These are phyloP conservation scores for Meripilus lineatus DNA, from an alignment of 1,284 basidiomycete species.

Conservation along the genomic window DNA sequence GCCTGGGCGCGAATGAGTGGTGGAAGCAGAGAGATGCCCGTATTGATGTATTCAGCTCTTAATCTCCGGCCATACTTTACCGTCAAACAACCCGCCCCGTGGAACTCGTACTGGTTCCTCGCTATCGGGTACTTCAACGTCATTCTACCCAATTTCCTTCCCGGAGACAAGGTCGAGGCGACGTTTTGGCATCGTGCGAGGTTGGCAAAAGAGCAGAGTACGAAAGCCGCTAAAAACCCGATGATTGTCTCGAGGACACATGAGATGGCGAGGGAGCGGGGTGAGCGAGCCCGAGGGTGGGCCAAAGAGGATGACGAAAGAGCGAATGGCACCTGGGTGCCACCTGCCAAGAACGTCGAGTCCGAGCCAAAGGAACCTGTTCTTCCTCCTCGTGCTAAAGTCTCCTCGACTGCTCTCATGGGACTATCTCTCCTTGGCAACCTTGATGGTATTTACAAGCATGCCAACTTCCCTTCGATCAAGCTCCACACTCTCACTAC, in stretches of 20 bases:
- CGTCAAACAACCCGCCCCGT: conserved; percentile 33
- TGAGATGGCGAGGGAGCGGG: conserved; percentile 62
- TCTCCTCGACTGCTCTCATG: conserved; percentile 57
- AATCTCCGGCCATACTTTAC: conserved; percentile 64
- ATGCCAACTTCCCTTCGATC: conserved; percentile 47
- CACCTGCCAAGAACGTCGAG: conserved; percentile 25
- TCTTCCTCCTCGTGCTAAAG: conserved; percentile 22
- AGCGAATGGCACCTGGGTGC: conserved; percentile 37
- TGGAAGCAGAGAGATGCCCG: conserved; percentile 46
- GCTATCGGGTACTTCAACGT: conserved; percentile 80
- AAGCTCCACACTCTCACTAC: conserved; percentile 69
- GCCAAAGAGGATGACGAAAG: conserved; percentile 70
- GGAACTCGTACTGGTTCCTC: conserved; percentile 71
- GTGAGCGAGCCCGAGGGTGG: conserved; percentile 54
- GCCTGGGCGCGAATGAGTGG: conserved; percentile 57
- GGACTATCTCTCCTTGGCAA: conserved; percentile 77
- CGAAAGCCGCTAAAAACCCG: conserved; percentile 52
- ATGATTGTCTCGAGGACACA: conserved; percentile 55
- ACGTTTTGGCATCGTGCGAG: conserved; percentile 76
- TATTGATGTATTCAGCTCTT: conserved; percentile 78
- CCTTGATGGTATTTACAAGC: conserved; percentile 73
- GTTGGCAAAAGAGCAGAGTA: conserved; percentile 61
- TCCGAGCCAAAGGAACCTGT: conserved; percentile 18
- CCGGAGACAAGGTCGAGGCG: conserved; percentile 33
- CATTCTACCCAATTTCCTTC: conserved; percentile 65